Base-by-base conservation (phyloP, 768 basidiomycete species). In the Lentinula lateritia region DNA sequence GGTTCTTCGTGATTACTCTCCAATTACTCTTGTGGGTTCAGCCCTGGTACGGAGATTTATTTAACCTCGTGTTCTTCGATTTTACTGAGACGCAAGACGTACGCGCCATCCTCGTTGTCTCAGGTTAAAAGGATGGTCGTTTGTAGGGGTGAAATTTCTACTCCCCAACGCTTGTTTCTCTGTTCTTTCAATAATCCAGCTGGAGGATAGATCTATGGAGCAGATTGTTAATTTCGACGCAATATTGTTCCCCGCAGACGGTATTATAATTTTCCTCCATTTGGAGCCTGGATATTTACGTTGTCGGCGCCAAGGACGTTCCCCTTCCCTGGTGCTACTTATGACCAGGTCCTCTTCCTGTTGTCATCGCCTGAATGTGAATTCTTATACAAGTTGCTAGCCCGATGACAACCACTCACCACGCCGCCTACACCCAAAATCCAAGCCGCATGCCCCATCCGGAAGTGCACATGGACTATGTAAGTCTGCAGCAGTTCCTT, bases 401-500 rank as follows among this genome's bases (percentile, higher is more conserved):
- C 64, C 78, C 78, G 2, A 77, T 80, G 72, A 70, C 78, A 58
- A 67, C 76, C 61, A 72, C 76, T 60, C 78, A 80, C 50, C 80
- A 81, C 62, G 74, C 73, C 13, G 72, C 78, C 10, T 80, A 80
- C 58, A 77, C 77, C 48, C 70, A 75, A 60, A 72, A 78, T 34
- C 79, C 80, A 36, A 74, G 84, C 50, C 85, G 87, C 57, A 82
- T 90, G 78, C 91, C 91, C 0, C 91, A 93, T 71, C 91, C 91
- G 10, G 90, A 92, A 71, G 83, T 90, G 45, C 84, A 89, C 69
- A 93, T 93, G 90, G 89, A 92, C 73, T 89, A 87, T 73, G 82
- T 82, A 66, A 62, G 76, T 42, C 38, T 15, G 16, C 20, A 16
- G 8, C 23, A 13, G 28, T 60, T 56, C 41, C 42, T 52, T 58